Evolutionary conservation across 768 basidiomycete species (phyloP).

Genomic region (Lyophyllum atratum): DNA sequence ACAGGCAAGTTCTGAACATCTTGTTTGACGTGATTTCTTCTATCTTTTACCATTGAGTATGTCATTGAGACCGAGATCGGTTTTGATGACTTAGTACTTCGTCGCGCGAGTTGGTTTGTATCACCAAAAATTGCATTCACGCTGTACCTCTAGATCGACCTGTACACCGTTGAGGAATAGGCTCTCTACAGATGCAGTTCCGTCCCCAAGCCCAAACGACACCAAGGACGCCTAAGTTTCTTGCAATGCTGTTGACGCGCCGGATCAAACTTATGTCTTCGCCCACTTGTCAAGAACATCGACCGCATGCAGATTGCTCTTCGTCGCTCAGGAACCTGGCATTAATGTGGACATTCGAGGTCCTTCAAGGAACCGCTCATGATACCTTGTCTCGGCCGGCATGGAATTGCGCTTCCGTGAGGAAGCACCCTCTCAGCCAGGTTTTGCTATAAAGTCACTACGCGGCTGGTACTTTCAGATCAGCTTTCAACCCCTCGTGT

Average conservation of each 20-base stretch:
- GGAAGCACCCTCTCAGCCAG: background rate
- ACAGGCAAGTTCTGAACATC: slow-evolving; percentile 3
- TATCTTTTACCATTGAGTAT: background rate
- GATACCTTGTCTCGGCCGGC: slow-evolving; percentile 2
- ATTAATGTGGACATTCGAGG: background rate
- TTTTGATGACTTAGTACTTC: background rate
- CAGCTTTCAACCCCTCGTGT: slow-evolving; percentile 9
- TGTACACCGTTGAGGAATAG: background rate
- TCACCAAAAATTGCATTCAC: background rate
- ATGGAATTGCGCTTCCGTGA: background rate
- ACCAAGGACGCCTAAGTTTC: background rate
- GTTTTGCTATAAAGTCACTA: slow-evolving; percentile 11
- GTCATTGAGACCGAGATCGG: background rate
- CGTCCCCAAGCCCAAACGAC: background rate
- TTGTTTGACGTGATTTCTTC: slow-evolving; percentile 6
- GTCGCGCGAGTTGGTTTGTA: no score
- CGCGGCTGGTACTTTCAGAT: background rate
- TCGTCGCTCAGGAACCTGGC: slow-evolving; percentile 2
- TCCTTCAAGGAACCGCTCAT: slow-evolving; percentile 1
- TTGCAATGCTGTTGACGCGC: slow-evolving; percentile 2
- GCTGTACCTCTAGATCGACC: background rate
- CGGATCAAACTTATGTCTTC: slow-evolving; percentile 15
- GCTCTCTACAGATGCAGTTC: background rate
- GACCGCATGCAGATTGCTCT: slow-evolving; percentile 3
- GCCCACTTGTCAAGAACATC: slow-evolving; percentile 7